Conservation (phyloP, 2,329 filamentous ascomycete genomes). For the Aspergillus fumigatiaffinis region DNA sequence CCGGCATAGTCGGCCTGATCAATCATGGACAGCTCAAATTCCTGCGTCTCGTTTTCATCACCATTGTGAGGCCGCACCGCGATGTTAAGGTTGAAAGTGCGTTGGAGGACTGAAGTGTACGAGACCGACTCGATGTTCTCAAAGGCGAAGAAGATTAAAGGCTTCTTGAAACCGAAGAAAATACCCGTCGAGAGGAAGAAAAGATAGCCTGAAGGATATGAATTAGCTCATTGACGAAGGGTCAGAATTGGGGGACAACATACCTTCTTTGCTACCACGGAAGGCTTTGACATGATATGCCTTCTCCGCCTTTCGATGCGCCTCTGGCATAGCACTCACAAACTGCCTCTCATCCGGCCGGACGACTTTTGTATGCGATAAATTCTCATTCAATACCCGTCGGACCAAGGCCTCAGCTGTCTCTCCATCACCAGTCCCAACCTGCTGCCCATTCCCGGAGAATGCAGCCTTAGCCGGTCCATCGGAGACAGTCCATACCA, state of each 20-base stretch:
- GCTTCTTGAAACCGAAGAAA: conserved; percentile 64
- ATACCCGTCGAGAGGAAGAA: conserved; percentile 61
- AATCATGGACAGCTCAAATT: conserved; percentile 63
- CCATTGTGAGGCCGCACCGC: conserved; percentile 33
- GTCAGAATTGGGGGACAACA: conserved; percentile 4
- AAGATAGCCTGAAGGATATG: conserved; percentile 50
- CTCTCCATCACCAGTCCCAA: conserved; percentile 43
- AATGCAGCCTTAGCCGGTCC: conserved; percentile 46
- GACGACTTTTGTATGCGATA: conserved; percentile 46
- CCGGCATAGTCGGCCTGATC: conserved; percentile 61
- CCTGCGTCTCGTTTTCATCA: conserved; percentile 44
- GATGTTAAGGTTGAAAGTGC: conserved; percentile 64
- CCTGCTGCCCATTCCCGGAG: conserved; percentile 40
- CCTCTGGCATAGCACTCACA: conserved; percentile 56
- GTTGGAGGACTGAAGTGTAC: conserved; percentile 61
- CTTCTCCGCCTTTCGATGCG: conserved; percentile 60
- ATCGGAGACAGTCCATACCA: conserved; percentile 59
- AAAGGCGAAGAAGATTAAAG: conserved; percentile 60
- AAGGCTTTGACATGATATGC: conserved; percentile 63
- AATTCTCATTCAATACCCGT: conserved; percentile 46
- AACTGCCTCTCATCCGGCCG: conserved; percentile 56
- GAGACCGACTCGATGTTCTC: conserved; percentile 56
- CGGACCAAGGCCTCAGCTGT: conserved; percentile 44
- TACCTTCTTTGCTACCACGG: conserved; percentile 63
- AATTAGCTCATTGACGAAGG: background rate